phyloP scores from a whole-genome alignment of 1,284 basidiomycete genomes.

The Puccinia novopanici region DNA sequence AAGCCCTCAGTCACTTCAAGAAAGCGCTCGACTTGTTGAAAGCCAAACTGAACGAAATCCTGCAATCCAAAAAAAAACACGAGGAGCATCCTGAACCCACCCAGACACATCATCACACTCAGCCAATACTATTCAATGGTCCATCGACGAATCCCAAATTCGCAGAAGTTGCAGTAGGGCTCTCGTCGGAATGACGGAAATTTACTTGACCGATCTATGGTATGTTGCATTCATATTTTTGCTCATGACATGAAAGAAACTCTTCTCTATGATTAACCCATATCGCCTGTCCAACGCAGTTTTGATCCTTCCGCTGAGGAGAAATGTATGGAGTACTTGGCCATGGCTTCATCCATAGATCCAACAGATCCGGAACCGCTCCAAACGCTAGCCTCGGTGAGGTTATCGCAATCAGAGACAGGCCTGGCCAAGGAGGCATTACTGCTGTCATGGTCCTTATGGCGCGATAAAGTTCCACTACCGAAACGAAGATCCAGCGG shows the following conservation, averaged over 20 bases:
- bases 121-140: slow-evolving; percentile 33
- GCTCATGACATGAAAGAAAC: too few species aligned
- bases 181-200: slow-evolving; percentile 86
- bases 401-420: slow-evolving; percentile 80
- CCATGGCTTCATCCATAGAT: slow-evolving; percentile 21
- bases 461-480: slow-evolving; percentile 65
- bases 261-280: too few species aligned
- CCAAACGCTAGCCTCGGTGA: slow-evolving; percentile 79
- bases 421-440: slow-evolving; percentile 76
- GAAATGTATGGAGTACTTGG: slow-evolving; percentile 49
- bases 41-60: slow-evolving; percentile 64
- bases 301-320: slow-evolving; percentile 48
- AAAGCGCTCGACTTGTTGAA: slow-evolving; percentile 75
- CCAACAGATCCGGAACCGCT: slow-evolving; percentile 32
- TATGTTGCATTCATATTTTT: slow-evolving; percentile 69
- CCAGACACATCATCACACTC: neutral
- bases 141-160: slow-evolving; percentile 62
- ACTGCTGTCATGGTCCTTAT: slow-evolving; percentile 70
- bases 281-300: neutral
- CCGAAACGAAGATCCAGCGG: slow-evolving; percentile 13
- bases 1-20: slow-evolving; percentile 77
- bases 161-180: slow-evolving; percentile 76
- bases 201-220: slow-evolving; percentile 97
- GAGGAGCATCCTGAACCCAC: slow-evolving; percentile 60
- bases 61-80: slow-evolving; percentile 25